Percentiles rank a stretch among this genome's conserved stretches.
These are phyloP conservation scores for Aristolochia fimbriata DNA, from an alignment of 164 flowering plant species.

Conservation along the genomic window DNA sequence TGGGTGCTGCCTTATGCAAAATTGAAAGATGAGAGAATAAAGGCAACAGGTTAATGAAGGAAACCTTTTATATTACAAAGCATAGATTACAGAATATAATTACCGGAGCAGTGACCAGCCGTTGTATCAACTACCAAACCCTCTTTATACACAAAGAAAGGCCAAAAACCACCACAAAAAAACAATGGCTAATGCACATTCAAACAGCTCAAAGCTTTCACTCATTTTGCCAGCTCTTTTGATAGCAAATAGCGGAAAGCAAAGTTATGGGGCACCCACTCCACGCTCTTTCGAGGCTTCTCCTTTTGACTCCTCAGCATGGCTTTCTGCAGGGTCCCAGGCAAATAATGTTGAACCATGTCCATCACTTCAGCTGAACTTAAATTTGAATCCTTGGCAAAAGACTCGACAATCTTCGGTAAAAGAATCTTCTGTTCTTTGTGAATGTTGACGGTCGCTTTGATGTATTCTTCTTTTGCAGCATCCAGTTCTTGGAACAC, in stretches of 20 bases:
- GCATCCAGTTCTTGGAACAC: constrained; percentile 72
- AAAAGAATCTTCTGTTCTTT: constrained; percentile 60
- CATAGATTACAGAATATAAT: constrained; percentile 1
- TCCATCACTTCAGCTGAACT: constrained; percentile 48
- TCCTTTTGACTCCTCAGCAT: constrained; percentile 39
- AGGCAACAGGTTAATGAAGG: no score
- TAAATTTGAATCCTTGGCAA: constrained; percentile 61
- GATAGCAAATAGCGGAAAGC: constrained; percentile 71
- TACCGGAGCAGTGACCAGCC: not conserved
- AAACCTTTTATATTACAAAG: constrained; percentile 6
- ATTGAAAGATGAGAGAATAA: no score
- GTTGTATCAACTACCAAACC: no score
- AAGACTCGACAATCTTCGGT: constrained; percentile 76
- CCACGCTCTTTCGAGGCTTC: constrained; percentile 57
- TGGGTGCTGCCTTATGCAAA: no score
- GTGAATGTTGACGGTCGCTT: constrained; percentile 61
- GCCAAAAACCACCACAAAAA: not conserved
- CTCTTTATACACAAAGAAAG: constrained; percentile 1
- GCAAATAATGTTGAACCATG: constrained; percentile 61
- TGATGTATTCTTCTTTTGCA: constrained; percentile 85
- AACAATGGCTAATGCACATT: not conserved
- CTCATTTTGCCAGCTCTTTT: constrained; percentile 59
- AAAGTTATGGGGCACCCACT: constrained; percentile 80
- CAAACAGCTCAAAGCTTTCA: not conserved
- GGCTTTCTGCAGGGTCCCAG: constrained; percentile 46